Base-by-base conservation (phyloP, 768 basidiomycete genomes). In the Termitomyces sp. region DNA sequence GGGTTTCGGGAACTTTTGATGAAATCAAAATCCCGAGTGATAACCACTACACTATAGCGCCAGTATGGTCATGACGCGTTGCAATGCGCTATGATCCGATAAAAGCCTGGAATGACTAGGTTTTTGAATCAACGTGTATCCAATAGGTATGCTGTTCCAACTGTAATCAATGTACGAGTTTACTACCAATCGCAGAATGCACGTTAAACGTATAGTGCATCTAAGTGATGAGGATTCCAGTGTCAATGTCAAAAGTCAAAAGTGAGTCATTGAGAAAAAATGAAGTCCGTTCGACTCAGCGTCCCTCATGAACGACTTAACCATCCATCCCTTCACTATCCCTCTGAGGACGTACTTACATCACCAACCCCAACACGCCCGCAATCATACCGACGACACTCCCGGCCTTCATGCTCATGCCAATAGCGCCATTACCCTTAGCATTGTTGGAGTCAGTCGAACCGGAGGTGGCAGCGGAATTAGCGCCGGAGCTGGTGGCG, bases 31-130 rank as follows among this genome's bases (percentile, higher is more conserved):
- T 62, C 61, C 61, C 61, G 61, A 62, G 61, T 62, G 57, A 59
- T 62, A 56, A 62, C 61, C 57, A 56, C 61, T 62, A 62, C 61
- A 62, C 61, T 53, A 62, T 59, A 62, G 50, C 55, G 54, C 61
- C 61, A 12, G 1, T n/a, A n/a, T n/a, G n/a, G n/a, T n/a, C n/a
- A n/a, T n/a, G n/a, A n/a, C n/a, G n/a, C n/a, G n/a, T n/a, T n/a
- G n/a, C n/a, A n/a, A n/a, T n/a, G n/a, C n/a, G n/a, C n/a, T n/a
- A n/a, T n/a, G n/a, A n/a, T n/a, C n/a, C n/a, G n/a, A n/a, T n/a
- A n/a, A n/a, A n/a, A n/a, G n/a, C n/a, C n/a, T n/a, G n/a, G n/a
- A n/a, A n/a, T n/a, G n/a, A n/a, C n/a, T n/a, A n/a, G n/a, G n/a
- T n/a, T n/a, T n/a, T n/a, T n/a, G n/a, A n/a, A n/a, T n/a, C n/a